Evolutionary conservation across 441 rosid species (phyloP).

Genomic region (Populus hybrid): DNA sequence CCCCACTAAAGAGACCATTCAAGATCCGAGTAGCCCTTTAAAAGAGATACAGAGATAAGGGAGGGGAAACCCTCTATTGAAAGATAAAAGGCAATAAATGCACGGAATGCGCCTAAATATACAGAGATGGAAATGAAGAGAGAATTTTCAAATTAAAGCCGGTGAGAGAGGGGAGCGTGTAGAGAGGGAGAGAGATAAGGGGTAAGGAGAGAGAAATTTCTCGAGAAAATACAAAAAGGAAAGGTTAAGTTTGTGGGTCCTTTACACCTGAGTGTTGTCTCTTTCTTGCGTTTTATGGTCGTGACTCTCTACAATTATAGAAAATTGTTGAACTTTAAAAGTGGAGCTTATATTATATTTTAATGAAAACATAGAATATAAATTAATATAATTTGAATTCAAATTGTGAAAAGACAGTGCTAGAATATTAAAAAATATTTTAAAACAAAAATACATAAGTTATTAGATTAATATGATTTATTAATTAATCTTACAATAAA

Average conservation of each 20-base stretch:
- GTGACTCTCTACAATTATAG: not conserved
- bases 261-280: not conserved
- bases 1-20: not conserved
- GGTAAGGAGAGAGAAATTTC: slow-evolving; percentile 16
- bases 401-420: not conserved
- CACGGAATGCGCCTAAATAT: slow-evolving; percentile 34
- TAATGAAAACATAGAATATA: not conserved
- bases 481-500: not conserved
- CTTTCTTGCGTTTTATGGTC: not conserved
- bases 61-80: not conserved
- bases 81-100: slow-evolving; percentile 24
- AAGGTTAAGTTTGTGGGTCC: not conserved
- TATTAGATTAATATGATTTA: too few relatives aligned
- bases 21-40: not conserved
- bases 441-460: too few relatives aligned
- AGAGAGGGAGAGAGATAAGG: slow-evolving; percentile 11
- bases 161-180: slow-evolving; percentile 24
- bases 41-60: not conserved
- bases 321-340: not conserved
- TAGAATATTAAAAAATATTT: too few relatives aligned
- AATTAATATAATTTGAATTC: not conserved
- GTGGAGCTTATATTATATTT: not conserved
- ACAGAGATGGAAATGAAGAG: not conserved
- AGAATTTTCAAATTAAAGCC: slow-evolving; percentile 57
- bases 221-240: too few relatives aligned